Percentiles rank a stretch among this genome's conserved stretches.
Evolutionary conservation across 2,329 filamentous ascomycete species (phyloP).

Genomic region (Tolypocladium paradoxum): DNA sequence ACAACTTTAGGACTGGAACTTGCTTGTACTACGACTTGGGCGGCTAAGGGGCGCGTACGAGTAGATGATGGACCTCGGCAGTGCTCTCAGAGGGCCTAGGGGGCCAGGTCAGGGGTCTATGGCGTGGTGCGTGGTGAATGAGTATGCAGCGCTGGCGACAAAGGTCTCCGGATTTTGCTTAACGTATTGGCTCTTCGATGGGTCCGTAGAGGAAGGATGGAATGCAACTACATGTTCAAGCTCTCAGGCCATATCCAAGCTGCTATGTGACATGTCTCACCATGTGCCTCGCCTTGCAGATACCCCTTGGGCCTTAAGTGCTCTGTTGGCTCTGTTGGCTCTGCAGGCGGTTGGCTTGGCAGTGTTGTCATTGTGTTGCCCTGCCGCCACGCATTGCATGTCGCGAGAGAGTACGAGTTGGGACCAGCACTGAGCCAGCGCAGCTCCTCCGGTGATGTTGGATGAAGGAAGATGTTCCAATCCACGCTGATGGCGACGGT

Average conservation of each 20-base stretch:
- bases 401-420: not conserved
- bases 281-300: not conserved
- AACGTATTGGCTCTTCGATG: not conserved
- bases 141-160: not conserved
- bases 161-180: not conserved
- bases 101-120: not conserved
- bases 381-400: not conserved
- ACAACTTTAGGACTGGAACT: conserved; percentile 78
- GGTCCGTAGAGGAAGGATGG: not conserved
- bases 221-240: not conserved
- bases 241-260: too few relatives aligned
- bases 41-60: conserved; percentile 14
- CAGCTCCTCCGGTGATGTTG: not conserved
- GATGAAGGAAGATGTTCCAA: not conserved
- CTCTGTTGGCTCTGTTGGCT: not conserved
- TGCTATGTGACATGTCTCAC: too few relatives aligned
- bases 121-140: not conserved
- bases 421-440: not conserved
- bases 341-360: not conserved
- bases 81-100: not conserved
- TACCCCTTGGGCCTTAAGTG: too few relatives aligned
- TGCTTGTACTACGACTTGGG: conserved; percentile 79
- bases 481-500: not conserved
- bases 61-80: not conserved
- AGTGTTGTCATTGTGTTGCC: not conserved